Conservation (phyloP, 2,329 filamentous ascomycete genomes). For the Fusarium buharicum region DNA sequence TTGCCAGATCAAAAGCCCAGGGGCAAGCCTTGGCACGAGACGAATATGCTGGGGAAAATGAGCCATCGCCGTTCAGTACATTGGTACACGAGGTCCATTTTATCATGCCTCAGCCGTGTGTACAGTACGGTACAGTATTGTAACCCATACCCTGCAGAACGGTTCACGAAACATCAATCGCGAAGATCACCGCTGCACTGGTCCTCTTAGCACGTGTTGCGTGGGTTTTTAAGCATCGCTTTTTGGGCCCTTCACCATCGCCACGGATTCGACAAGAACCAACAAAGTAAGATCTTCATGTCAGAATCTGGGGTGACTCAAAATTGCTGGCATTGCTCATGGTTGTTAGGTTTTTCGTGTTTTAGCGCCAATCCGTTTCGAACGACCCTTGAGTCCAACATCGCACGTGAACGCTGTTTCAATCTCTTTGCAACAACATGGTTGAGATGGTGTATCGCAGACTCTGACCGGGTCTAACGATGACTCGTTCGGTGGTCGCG, state of each 20-base stretch:
- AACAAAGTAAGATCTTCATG: conserved; percentile 38
- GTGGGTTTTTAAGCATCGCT: conserved; percentile 32
- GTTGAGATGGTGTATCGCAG: conserved; percentile 9
- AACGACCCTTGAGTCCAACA: conserved; percentile 19
- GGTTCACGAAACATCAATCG: conserved; percentile 32
- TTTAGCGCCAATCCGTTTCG: conserved; percentile 30
- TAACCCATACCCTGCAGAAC: conserved; percentile 24
- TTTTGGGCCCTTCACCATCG: conserved; percentile 20
- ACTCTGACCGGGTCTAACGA: conserved; percentile 14
- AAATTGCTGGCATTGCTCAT: conserved; percentile 10
- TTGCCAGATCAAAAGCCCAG: conserved; percentile 18
- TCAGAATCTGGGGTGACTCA: conserved; percentile 18
- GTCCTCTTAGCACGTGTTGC: conserved; percentile 30
- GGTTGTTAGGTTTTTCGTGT: conserved; percentile 18
- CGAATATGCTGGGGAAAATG: conserved; percentile 29
- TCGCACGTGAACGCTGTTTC: conserved; percentile 16
- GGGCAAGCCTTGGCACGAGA: conserved; percentile 27
- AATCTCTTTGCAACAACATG: conserved; percentile 19
- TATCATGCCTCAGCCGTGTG: conserved; percentile 11
- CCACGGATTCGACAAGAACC: conserved; percentile 27
- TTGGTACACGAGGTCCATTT: conserved; percentile 19
- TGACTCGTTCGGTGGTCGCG: conserved; percentile 6
- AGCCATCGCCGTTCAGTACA: conserved; percentile 12
- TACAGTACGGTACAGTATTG: conserved; percentile 12
- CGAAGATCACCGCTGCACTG: conserved; percentile 33